Percentiles rank a stretch among this genome's conserved stretches.
phyloP scores from a whole-genome alignment of 495 filamentous ascomycete genomes.

The Mytilinidion resinicola region DNA sequence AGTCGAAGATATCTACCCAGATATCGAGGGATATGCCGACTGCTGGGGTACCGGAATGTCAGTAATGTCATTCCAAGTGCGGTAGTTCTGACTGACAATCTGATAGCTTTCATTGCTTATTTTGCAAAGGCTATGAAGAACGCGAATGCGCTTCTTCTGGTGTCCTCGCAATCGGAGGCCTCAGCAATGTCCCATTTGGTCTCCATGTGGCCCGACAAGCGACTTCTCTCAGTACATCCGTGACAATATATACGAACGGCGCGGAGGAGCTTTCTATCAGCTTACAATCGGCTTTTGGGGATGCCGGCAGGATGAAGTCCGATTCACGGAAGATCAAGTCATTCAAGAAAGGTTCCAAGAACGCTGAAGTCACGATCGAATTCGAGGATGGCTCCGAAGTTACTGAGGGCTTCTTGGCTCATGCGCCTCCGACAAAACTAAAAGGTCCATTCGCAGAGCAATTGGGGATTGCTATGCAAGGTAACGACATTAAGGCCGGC shows the following conservation, averaged over 20 bases:
- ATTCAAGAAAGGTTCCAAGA: slow-evolving; percentile 1
- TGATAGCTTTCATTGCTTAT: slow-evolving; percentile 24
- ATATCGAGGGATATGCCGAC: slow-evolving; percentile 16
- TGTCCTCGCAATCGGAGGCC: slow-evolving; percentile 10
- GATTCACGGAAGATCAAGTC: slow-evolving; percentile 11
- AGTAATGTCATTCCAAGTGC: neutral
- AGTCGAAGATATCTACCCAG: slow-evolving; percentile 12
- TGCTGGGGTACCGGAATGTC: slow-evolving; percentile 14
- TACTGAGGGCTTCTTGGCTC: slow-evolving; percentile 11
- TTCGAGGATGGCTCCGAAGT: slow-evolving; percentile 11
- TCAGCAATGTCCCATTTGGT: neutral
- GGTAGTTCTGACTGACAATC: neutral
- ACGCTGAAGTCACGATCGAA: slow-evolving; percentile 1
- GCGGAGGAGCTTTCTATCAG: neutral
- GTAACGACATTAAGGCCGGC: slow-evolving; percentile 3
- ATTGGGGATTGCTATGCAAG: slow-evolving; percentile 5
- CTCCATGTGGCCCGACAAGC: slow-evolving; percentile 4
- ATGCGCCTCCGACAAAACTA: slow-evolving; percentile 3
- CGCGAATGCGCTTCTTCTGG: slow-evolving; percentile 1
- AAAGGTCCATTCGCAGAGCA: slow-evolving; percentile 9
- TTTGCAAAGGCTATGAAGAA: slow-evolving; percentile 18
- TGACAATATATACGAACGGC: slow-evolving; percentile 23
- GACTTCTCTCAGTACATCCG: neutral
- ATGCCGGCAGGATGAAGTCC: neutral
- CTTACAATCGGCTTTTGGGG: neutral